A percentile compares a stretch with the other conserved stretches of the same genome.
These are phyloP conservation scores for Eucalyptus regnans DNA, from an alignment of 345 rosid species.

Conservation along the genomic window DNA sequence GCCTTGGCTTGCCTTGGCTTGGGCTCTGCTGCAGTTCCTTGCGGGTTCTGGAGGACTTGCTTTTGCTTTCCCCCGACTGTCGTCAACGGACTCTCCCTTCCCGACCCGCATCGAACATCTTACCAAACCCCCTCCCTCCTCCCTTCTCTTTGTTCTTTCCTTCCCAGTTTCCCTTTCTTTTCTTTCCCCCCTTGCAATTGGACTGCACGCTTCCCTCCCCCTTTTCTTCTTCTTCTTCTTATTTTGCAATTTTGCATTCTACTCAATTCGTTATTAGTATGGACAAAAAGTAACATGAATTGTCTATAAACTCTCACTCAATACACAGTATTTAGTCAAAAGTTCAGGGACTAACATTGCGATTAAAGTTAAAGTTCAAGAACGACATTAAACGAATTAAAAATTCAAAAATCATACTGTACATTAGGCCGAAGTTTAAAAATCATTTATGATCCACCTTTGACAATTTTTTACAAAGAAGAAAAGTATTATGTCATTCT, in stretches of 20 bases:
- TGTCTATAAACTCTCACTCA: fast-evolving
- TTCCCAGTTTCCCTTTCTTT: background rate
- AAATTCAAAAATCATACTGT: fast-evolving
- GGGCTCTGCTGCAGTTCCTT: background rate
- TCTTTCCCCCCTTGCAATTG: no score
- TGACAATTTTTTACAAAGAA: fast-evolving
- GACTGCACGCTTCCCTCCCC: background rate
- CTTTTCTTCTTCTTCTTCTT: background rate
- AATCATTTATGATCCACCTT: background rate
- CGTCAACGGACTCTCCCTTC: background rate
- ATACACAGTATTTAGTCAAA: no score
- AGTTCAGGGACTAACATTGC: fast-evolving
- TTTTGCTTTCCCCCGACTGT: background rate
- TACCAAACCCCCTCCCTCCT: background rate
- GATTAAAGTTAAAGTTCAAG: no score
- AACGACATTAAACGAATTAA: no score
- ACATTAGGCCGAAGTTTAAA: fast-evolving
- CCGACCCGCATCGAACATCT: background rate
- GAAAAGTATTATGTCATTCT: background rate
- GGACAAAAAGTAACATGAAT: no score
- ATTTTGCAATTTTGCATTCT: background rate
- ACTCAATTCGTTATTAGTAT: background rate
- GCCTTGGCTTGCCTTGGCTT: background rate
- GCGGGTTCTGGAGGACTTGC: background rate
- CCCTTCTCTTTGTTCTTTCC: background rate